Base-by-base conservation (phyloP, 495 filamentous ascomycete genomes). In the Xylona heveae region DNA sequence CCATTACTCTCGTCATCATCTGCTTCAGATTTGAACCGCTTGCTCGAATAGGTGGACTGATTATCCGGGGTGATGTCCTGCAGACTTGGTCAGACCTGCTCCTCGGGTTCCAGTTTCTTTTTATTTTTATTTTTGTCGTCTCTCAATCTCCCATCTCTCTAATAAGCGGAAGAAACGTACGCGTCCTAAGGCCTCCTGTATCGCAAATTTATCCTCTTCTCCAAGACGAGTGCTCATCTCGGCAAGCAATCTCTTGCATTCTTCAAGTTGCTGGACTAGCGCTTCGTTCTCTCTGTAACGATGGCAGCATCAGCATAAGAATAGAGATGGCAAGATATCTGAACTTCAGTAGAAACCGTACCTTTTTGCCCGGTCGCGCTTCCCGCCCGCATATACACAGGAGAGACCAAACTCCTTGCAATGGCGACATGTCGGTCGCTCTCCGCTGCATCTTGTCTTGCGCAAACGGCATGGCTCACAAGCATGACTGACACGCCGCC, bases 401-500 rank as follows among this genome's bases (percentile, higher is more conserved):
- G 47, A 45, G 13, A 60, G 48, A 12, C 54, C 53, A 19, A 57
- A 58, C 27, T 64, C 58, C 25, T 50, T 42, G 37, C 68, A 74
- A 35, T 69, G 64, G 22, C 57, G 50, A 34, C 68, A 74, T 3
- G 48, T 54, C 28, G 62, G 63, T 36, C 56, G 55, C 12, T 57
- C 61, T 14, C 66, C 67, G 21, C 60, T 61, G 40, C 66, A 71
- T 42, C 68, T 72, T 26, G 64, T 63, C 43, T 72, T 72, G 15
- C 47, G 36, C 37, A 38, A 34, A 10, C 51, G 38, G 33, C 51
- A 54, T n/a, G 19, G 33, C 18, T 44, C 35, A 34, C 51, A 54
- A 3, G 51, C 51, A 33, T 48, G 42, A 15, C 23, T 25, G 13
- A 25, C 23, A 7, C 23, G 23, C 8, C 8, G 23, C 23, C 23